phyloP scores from a whole-genome alignment of 2,329 filamentous ascomycete species.

The Cladophialophora exuberans region DNA sequence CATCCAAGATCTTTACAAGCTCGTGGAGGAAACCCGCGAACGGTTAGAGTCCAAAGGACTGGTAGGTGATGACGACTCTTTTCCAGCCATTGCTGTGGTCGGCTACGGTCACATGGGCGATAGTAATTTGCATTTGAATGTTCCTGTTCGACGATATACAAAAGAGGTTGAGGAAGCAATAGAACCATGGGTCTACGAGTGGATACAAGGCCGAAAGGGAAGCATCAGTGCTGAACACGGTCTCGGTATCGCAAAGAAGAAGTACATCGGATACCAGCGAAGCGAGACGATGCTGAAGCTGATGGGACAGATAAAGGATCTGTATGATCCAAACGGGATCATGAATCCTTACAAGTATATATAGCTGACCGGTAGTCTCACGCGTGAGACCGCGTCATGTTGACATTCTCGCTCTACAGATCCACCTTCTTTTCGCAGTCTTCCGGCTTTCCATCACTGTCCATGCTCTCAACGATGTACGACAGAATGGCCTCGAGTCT shows the following conservation, averaged over 20 bases:
- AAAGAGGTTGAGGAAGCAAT: conserved; percentile 82
- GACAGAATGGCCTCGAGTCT: no score
- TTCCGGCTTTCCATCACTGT: not conserved
- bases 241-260: conserved; percentile 91
- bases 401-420: not conserved
- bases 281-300: conserved; percentile 82
- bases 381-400: not conserved
- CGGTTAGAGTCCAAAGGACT: conserved; percentile 75
- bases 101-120: conserved; percentile 99
- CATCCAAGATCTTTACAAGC: conserved; percentile 78
- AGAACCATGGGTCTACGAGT: conserved; percentile 97
- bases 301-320: conserved; percentile 93
- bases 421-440: not conserved
- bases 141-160: conserved; percentile 80
- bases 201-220: conserved; percentile 84
- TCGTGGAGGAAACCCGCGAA: conserved; percentile 82
- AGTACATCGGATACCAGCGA: conserved; percentile 90
- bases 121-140: conserved; percentile 90
- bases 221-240: conserved; percentile 98
- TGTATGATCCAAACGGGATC: conserved; percentile 96
- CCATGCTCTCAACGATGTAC: no score
- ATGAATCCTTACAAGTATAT: conserved; percentile 99
- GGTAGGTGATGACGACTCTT: conserved; percentile 72
- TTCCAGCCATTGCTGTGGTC: conserved; percentile 85
- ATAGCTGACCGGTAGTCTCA: not conserved